Evolutionary conservation across 345 rosid genomes (phyloP).

Genomic region (Arabis alpina): DNA sequence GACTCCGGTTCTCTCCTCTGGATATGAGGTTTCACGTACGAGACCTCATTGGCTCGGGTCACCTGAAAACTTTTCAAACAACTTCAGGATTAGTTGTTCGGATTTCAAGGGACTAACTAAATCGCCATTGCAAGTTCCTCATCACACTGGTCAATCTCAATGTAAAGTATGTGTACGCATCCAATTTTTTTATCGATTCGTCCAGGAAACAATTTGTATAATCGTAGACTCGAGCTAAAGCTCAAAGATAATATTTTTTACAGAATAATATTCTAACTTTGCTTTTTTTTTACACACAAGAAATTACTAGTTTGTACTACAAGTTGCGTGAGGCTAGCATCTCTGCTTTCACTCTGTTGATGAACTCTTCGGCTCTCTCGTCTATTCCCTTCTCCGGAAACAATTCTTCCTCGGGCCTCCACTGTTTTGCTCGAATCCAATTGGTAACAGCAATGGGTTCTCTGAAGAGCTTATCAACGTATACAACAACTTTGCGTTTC

Average conservation of each 20-base stretch:
- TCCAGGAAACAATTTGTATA: too few species aligned
- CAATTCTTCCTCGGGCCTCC: conserved; percentile 4
- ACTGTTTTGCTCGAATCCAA: conserved; percentile 29
- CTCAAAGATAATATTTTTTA: too few species aligned
- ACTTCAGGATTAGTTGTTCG: conserved; percentile 67
- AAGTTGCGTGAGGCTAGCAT: conserved; percentile 53
- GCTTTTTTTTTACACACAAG: too few species aligned
- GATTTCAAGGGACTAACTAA: conserved; percentile 60
- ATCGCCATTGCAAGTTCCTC: background rate
- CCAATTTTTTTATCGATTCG: too few species aligned
- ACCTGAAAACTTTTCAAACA: conserved; percentile 60
- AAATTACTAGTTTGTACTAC: background rate
- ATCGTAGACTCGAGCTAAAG: too few species aligned
- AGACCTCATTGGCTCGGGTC: conserved; percentile 94
- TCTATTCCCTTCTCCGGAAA: conserved; percentile 62
- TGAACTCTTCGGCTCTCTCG: conserved; percentile 80
- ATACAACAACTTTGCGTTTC: conserved; percentile 51
- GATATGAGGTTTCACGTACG: conserved; percentile 96
- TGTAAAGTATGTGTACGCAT: too few species aligned
- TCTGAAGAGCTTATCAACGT: conserved; percentile 59
- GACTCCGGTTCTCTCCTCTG: conserved; percentile 73
- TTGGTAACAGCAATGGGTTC: conserved; percentile 11
- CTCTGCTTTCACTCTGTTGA: conserved; percentile 58
- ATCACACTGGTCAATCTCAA: too few species aligned
- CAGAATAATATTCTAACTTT: too few species aligned